These are phyloP conservation scores for Geoglossum cookeanum DNA, from an alignment of 2,329 filamentous ascomycete genomes.

Conservation along the genomic window DNA sequence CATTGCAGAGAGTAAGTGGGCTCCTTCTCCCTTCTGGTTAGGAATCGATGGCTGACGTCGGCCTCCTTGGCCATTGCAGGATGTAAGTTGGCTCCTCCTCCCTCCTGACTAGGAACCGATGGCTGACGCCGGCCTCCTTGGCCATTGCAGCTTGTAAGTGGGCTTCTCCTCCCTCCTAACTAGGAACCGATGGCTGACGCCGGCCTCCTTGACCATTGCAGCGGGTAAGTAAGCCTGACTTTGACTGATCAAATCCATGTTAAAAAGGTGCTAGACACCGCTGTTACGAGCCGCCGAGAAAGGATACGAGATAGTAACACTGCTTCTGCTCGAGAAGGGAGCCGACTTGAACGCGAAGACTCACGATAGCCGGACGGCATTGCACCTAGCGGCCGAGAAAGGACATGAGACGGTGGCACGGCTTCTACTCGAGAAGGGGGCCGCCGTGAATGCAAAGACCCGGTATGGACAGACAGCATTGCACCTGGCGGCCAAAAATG, in stretches of 20 bases:
- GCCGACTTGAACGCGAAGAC: not conserved
- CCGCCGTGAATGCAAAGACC: not conserved
- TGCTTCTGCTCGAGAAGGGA: not conserved
- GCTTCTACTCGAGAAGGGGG: not conserved
- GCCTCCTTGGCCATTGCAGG: not conserved
- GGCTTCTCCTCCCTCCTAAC: not conserved
- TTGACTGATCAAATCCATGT: not conserved
- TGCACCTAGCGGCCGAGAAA: not conserved
- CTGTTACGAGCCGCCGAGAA: not conserved
- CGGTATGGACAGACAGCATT: not conserved
- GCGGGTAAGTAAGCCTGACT: not conserved
- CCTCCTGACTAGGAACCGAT: not conserved
- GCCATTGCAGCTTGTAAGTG: not conserved
- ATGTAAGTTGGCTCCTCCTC: not conserved
- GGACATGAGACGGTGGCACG: not conserved
- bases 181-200: not conserved
- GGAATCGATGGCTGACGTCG: too few relatives aligned
- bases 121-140: not conserved
- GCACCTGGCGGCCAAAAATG: not conserved
- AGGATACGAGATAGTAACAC: not conserved
- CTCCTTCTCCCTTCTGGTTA: too few relatives aligned
- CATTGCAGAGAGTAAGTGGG: too few relatives aligned
- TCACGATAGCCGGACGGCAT: not conserved
- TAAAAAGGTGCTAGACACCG: not conserved
- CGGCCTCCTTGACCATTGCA: not conserved